These are phyloP conservation scores for Cydonia oblonga DNA, from an alignment of 331 rosid species.

Conservation along the genomic window DNA sequence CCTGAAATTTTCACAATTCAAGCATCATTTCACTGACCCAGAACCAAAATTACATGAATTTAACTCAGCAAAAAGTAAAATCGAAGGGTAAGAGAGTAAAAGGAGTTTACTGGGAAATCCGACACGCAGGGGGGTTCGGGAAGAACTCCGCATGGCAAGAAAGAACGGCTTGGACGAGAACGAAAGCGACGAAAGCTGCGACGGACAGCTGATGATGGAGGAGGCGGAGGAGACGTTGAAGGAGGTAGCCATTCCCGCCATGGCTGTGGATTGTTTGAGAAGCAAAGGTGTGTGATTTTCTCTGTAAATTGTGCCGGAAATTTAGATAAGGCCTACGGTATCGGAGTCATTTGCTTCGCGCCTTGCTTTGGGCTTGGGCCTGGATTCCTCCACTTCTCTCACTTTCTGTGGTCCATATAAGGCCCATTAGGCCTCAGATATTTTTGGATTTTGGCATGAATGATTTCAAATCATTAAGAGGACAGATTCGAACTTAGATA, in stretches of 20 bases:
- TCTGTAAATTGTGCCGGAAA: neutral
- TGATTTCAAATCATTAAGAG: too few species aligned
- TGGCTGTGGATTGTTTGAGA: neutral
- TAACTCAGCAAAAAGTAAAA: neutral
- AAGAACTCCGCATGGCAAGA: conserved; percentile 17
- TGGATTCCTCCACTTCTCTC: neutral
- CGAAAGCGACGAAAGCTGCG: conserved; percentile 25
- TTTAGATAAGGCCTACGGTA: conserved; percentile 18
- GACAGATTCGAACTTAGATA: too few species aligned
- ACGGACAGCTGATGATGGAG: conserved; percentile 18
- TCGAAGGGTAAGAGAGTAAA: neutral
- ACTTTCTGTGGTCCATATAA: neutral
- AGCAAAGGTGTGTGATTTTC: neutral
- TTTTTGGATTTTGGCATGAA: neutral
- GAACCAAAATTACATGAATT: neutral
- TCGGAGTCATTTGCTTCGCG: neutral
- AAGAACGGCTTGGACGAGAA: conserved; percentile 21
- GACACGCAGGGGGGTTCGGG: conserved; percentile 4
- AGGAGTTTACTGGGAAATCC: conserved; percentile 26
- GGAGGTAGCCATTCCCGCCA: conserved; percentile 44
- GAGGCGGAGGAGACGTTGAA: conserved; percentile 26
- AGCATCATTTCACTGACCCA: neutral
- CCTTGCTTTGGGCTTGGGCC: neutral
- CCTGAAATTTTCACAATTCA: conserved; percentile 15
- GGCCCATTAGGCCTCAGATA: neutral